Evolutionary conservation across 306 rosid genomes (phyloP).

Genomic region (Ormosia semicastrata): DNA sequence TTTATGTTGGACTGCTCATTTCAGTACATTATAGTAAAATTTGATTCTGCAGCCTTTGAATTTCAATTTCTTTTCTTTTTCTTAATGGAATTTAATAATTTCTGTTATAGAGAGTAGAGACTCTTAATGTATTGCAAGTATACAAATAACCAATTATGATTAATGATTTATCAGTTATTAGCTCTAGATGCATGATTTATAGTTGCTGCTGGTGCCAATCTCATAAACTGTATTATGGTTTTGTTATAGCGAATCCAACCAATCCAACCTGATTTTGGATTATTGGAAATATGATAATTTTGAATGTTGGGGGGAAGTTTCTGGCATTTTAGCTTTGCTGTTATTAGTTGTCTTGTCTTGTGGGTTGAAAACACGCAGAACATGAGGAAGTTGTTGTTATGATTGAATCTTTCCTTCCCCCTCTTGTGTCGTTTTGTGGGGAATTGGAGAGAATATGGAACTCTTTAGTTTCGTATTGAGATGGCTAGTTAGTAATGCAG

Average conservation of each 20-base stretch:
- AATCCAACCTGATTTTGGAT: not conserved
- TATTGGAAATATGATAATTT: too few species aligned
- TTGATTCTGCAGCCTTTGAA: not conserved
- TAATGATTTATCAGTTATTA: not conserved
- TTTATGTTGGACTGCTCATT: not conserved
- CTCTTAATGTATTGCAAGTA: not conserved
- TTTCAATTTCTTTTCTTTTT: not conserved
- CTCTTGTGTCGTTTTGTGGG: not conserved
- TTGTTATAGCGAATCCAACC: not conserved
- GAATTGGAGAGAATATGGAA: not conserved
- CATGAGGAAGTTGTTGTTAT: not conserved
- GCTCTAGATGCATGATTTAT: not conserved
- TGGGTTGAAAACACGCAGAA: not conserved
- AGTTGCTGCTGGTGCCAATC: not conserved
- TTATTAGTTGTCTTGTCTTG: not conserved
- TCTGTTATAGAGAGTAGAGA: not conserved
- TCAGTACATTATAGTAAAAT: not conserved
- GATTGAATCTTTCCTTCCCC: slow-evolving; percentile 12
- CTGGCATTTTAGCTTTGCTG: not conserved
- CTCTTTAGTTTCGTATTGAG: not conserved
- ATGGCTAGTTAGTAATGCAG: not conserved
- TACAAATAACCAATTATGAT: not conserved
- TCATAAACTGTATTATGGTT: not conserved
- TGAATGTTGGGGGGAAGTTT: too few species aligned
- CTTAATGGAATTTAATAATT: not conserved